Conservation (phyloP, 2,329 filamentous ascomycete genomes). For the Colletotrichum liriopes region DNA sequence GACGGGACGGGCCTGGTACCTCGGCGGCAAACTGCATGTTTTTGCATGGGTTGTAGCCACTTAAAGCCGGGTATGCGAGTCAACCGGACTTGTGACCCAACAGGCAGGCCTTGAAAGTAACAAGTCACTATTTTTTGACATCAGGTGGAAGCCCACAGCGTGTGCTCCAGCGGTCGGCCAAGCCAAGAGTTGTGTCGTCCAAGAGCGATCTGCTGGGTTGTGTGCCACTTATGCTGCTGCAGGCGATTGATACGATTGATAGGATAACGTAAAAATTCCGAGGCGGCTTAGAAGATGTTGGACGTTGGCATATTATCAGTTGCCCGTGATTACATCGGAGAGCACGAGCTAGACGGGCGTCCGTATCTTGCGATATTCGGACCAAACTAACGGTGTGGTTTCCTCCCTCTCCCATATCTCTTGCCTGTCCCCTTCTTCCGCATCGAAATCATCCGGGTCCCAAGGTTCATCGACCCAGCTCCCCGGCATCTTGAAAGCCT, state of each 20-base stretch:
- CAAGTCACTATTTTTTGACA: too few relatives aligned
- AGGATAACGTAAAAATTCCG: too few relatives aligned
- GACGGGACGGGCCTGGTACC: slow-evolving; percentile 1
- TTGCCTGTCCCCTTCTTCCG: rapidly evolving
- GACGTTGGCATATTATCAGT: background rate
- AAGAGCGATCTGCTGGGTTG: too few relatives aligned
- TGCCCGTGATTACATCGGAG: too few relatives aligned
- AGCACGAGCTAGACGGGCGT: background rate
- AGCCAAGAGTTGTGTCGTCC: too few relatives aligned
- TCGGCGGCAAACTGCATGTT: slow-evolving; percentile 18
- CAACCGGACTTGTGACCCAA: background rate
- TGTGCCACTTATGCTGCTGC: too few relatives aligned
- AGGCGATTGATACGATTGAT: too few relatives aligned
- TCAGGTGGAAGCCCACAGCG: too few relatives aligned
- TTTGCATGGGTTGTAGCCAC: slow-evolving; percentile 3
- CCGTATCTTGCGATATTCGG: slow-evolving; percentile 22
- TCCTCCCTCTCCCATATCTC: background rate
- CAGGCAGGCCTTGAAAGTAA: background rate
- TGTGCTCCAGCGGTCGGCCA: too few relatives aligned
- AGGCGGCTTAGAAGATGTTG: background rate
- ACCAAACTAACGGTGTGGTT: slow-evolving; percentile 21
- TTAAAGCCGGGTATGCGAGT: background rate
- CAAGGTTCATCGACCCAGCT: slow-evolving; percentile 17
- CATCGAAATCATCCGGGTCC: rapidly evolving
- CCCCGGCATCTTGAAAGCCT: background rate